A percentile compares a stretch with the other conserved stretches of the same genome.
Conservation (phyloP, 2,329 filamentous ascomycete genomes). For the Oidium heveae region DNA sequence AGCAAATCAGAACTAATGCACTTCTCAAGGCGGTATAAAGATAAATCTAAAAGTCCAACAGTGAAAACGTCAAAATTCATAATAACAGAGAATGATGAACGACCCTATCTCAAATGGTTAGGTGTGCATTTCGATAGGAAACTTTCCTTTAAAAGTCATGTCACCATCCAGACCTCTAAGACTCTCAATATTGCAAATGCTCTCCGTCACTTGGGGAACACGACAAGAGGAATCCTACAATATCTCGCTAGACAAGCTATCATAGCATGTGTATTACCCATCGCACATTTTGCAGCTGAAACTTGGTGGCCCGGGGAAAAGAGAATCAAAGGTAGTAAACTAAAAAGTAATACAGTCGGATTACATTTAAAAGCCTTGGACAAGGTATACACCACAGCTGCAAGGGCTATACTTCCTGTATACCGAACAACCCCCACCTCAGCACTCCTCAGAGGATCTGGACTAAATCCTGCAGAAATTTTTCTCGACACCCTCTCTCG, state of each 20-base stretch:
- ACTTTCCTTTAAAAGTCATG: neutral
- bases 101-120: neutral
- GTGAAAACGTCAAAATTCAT: neutral
- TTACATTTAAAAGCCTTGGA: neutral
- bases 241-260: neutral
- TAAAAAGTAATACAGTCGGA: neutral
- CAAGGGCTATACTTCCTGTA: neutral
- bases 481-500: neutral
- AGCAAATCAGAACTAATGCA: neutral
- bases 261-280: neutral
- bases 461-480: neutral
- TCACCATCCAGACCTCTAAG: neutral
- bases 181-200: neutral
- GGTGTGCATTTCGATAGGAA: neutral
- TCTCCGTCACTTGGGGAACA: neutral
- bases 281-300: neutral
- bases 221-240: neutral
- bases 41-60: neutral
- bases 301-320: neutral
- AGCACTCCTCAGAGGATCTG: neutral
- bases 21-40: neutral
- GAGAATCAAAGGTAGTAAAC: neutral
- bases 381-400: neutral
- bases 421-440: neutral
- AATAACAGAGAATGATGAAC: neutral